A percentile compares a stretch with the other conserved stretches of the same genome.
phyloP scores from a whole-genome alignment of 371 early-diverging fungal species.

The Circinella minor region DNA sequence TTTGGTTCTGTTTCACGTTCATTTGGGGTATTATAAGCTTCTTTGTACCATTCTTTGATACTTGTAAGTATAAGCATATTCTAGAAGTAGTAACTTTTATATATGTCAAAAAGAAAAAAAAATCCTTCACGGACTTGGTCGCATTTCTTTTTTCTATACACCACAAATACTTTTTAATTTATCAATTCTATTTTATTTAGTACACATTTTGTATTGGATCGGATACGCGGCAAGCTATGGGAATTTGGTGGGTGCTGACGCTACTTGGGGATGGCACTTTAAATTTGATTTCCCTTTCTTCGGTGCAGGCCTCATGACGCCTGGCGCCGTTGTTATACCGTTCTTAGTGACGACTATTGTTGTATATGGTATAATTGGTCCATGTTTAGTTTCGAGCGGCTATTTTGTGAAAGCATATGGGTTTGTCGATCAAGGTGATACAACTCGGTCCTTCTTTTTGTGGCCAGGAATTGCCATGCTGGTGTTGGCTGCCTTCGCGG shows the following conservation, averaged over 20 bases:
- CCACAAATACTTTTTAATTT: not conserved
- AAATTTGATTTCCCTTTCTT: constrained; percentile 64
- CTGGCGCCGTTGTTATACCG: constrained; percentile 57
- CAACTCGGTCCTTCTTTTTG: constrained; percentile 60
- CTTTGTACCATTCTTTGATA: constrained; percentile 61
- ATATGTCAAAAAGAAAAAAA: not conserved
- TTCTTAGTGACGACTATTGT: constrained; percentile 60
- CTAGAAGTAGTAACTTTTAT: too few relatives aligned
- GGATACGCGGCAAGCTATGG: constrained; percentile 49
- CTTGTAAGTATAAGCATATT: constrained; percentile 19
- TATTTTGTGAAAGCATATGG: constrained; percentile 41
- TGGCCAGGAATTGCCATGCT: constrained; percentile 79
- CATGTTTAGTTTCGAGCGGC: constrained; percentile 44
- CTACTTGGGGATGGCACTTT: constrained; percentile 60
- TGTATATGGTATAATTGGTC: constrained; percentile 60
- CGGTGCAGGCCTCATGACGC: constrained; percentile 72
- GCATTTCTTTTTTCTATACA: too few relatives aligned
- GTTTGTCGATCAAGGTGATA: constrained; percentile 37
- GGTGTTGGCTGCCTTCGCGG: constrained; percentile 65
- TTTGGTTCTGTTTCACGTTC: constrained; percentile 53
- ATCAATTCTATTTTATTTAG: not conserved
- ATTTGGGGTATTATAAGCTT: constrained; percentile 50
- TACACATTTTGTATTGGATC: constrained; percentile 65
- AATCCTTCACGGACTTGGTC: too few relatives aligned
- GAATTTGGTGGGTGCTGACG: constrained; percentile 56